A percentile compares a stretch with the other conserved stretches of the same genome.
These are phyloP conservation scores for Fibroporia radiculosa DNA, from an alignment of 768 basidiomycete species.

Conservation along the genomic window DNA sequence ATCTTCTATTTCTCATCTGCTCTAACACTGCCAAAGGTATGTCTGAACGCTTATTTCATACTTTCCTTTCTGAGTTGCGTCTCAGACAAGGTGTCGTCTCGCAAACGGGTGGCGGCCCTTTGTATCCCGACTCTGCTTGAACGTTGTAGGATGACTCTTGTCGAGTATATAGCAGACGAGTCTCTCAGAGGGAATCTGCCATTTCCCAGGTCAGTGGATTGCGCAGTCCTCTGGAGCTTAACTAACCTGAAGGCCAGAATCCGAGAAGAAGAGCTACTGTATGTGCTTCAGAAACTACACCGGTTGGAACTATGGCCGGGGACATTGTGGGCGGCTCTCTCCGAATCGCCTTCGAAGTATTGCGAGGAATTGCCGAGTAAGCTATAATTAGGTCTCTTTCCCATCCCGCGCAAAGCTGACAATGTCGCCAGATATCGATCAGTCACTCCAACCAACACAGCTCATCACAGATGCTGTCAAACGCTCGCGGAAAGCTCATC, in stretches of 20 bases:
- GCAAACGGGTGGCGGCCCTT: constrained; percentile 65
- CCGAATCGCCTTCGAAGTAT: constrained; percentile 52
- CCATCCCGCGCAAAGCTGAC: background rate
- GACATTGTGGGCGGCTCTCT: constrained; percentile 68
- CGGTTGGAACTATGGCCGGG: constrained; percentile 68
- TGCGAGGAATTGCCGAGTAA: constrained; percentile 52
- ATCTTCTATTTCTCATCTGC: constrained; percentile 76
- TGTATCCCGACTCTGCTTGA: constrained; percentile 65
- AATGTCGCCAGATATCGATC: constrained; percentile 29
- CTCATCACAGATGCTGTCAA: constrained; percentile 66
- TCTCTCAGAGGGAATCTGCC: constrained; percentile 80
- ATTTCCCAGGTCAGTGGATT: constrained; percentile 60
- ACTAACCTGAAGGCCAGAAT: constrained; percentile 47
- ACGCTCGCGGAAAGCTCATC: constrained; percentile 70
- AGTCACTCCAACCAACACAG: constrained; percentile 37
- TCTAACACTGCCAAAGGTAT: constrained; percentile 56
- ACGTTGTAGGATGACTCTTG: constrained; percentile 64
- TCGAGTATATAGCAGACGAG: constrained; percentile 78
- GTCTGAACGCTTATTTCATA: constrained; percentile 4
- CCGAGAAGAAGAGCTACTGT: constrained; percentile 85
- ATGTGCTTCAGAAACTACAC: constrained; percentile 72
- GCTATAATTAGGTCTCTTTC: constrained; percentile 11
- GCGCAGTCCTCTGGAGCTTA: background rate
- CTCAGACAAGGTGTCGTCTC: constrained; percentile 51
- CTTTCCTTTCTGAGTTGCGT: background rate